Evolutionary conservation across 495 filamentous ascomycete genomes (phyloP).

Genomic region (Thozetella sp.): DNA sequence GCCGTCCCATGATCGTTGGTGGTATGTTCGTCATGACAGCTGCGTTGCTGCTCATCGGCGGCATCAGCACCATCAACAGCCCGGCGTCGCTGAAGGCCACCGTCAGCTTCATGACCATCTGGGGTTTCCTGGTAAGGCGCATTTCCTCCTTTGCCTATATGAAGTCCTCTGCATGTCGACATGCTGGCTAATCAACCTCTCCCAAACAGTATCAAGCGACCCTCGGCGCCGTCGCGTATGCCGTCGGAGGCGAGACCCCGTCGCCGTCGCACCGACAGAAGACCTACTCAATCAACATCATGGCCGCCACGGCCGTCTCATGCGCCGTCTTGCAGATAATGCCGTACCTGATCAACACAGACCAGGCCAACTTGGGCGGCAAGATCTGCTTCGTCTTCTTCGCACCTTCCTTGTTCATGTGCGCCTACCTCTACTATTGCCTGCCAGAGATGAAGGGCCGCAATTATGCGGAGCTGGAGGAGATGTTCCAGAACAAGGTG

Average conservation of each 20-base stretch:
- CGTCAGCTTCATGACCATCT: background rate
- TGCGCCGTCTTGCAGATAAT: background rate
- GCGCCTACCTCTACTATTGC: constrained; percentile 2
- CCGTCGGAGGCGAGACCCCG: background rate
- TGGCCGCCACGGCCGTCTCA: background rate
- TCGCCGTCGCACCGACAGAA: background rate
- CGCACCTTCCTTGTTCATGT: background rate
- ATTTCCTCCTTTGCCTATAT: background rate
- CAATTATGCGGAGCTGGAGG: constrained; percentile 54
- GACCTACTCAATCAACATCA: constrained; percentile 3
- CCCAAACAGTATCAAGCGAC: background rate
- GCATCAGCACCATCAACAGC: constrained; percentile 1
- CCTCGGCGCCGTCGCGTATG: background rate
- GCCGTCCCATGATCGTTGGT: background rate
- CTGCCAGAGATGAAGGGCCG: constrained; percentile 38
- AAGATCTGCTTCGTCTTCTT: constrained; percentile 2
- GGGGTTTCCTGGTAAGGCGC: background rate
- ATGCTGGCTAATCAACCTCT: background rate
- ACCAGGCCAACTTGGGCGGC: background rate
- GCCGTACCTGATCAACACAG: background rate
- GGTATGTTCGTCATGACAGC: background rate
- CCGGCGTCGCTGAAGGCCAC: background rate
- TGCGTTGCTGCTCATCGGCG: background rate
- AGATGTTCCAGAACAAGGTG: constrained; percentile 50
- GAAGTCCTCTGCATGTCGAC: no score